phyloP scores from a whole-genome alignment of 2,329 filamentous ascomycete genomes.

The Raffaelea arxii region DNA sequence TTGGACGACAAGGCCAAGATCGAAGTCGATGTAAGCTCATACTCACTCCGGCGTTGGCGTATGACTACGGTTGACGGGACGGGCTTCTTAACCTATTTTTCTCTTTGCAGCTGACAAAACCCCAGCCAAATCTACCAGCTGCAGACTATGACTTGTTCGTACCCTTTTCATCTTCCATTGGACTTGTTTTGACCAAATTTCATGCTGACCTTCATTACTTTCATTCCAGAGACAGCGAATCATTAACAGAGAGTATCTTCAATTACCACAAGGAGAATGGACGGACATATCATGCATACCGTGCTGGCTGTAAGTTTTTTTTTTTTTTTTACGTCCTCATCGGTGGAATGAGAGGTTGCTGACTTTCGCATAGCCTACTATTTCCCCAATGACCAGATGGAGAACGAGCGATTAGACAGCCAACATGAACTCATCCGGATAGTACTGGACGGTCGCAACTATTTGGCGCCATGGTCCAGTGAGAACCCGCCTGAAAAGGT shows the following conservation, averaged over 20 bases:
- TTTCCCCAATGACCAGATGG: constrained; percentile 23
- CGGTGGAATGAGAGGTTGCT: neutral
- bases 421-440: constrained; percentile 22
- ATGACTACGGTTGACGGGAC: too few species aligned
- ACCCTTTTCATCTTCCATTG: too few species aligned
- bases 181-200: too few species aligned
- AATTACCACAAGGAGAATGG: constrained; percentile 19
- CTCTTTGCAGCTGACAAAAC: too few species aligned
- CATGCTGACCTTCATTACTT: too few species aligned
- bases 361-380: constrained; percentile 18
- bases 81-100: neutral
- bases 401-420: constrained; percentile 20
- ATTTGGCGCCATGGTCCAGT: constrained; percentile 20
- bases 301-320: constrained; percentile 18
- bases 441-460: constrained; percentile 20
- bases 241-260: constrained; percentile 21
- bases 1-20: constrained; percentile 14
- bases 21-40: constrained; percentile 16
- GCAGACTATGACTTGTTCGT: too few species aligned
- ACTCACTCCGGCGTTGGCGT: too few species aligned
- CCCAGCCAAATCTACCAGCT: too few species aligned
- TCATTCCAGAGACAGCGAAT: constrained; percentile 18
- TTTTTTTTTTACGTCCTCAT: neutral
- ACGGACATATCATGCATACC: constrained; percentile 22
- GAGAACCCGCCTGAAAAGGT: constrained; percentile 19